These are phyloP conservation scores for Claviceps citrina DNA, from an alignment of 2,329 filamentous ascomycete species.

Conservation along the genomic window DNA sequence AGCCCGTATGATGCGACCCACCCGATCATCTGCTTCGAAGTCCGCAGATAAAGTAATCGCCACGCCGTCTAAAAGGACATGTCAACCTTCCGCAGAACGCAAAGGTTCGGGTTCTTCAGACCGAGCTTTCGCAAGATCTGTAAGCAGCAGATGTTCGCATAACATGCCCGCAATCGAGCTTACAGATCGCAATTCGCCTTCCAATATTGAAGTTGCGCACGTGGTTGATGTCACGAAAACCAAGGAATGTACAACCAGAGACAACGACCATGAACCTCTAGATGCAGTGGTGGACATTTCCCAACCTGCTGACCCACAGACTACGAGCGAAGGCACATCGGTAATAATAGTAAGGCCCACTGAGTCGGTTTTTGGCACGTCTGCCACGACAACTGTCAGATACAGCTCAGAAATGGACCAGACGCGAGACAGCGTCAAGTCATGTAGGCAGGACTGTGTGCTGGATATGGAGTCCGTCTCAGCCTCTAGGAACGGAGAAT, in stretches of 20 bases:
- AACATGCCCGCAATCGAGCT: background rate
- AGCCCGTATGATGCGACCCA: constrained; percentile 70
- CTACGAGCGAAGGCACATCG: background rate
- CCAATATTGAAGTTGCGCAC: background rate
- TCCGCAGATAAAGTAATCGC: constrained; percentile 43
- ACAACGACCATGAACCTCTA: background rate
- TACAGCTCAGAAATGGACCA: background rate
- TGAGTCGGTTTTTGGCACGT: background rate
- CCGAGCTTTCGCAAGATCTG: background rate
- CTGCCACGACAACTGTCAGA: background rate
- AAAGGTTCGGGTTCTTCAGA: background rate
- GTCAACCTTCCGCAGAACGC: constrained; percentile 8
- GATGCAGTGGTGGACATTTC: background rate
- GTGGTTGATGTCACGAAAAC: background rate
- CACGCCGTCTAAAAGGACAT: constrained; percentile 32
- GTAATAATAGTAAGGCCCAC: background rate
- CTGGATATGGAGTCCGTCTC: background rate
- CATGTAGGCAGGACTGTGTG: background rate
- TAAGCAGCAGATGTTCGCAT: background rate
- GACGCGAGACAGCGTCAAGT: background rate
- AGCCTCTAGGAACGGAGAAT: background rate
- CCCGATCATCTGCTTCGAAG: constrained; percentile 53
- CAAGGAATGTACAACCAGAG: background rate
- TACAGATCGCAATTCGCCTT: background rate
- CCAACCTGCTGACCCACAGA: background rate